Base-by-base conservation (phyloP, 2,329 filamentous ascomycete species). In the Fusarium foetens region DNA sequence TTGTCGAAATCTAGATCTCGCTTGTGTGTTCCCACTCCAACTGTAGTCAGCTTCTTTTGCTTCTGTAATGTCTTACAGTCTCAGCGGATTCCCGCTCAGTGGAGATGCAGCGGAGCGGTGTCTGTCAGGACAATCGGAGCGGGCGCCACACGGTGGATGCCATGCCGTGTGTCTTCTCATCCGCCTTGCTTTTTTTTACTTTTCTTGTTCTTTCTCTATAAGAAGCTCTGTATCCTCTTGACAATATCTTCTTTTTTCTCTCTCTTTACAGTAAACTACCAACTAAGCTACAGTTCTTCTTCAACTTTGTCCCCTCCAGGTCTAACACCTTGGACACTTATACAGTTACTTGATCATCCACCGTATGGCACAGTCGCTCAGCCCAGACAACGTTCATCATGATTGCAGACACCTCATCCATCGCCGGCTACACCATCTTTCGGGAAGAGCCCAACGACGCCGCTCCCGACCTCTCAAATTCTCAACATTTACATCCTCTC, bases 391-490 rank as follows among this genome's bases (percentile, higher is more conserved):
- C 84, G 82, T 73, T 83, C 77, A 82, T 58, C 77, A 83, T 83
- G 81, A 82, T 81, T 78, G 72, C 73, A 75, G 84, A 85, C 77
- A 84, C 82, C 67, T 79, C 79, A 68, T 81, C 81, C 70, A 82
- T 85, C 77, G 78, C 83, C 73, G 83, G 84, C 57, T 85, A 85
- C 79, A 83, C 82, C 66, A 83, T 85, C 69, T 83, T 80, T 76
- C 83, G 82, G 77, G 82, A 83, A 74, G 83, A 82, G 76, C 75
- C 79, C 77, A 80, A 73, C 77, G 80, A 79, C 67, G 77, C 78
- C 73, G 79, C 79, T 77, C 80, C 79, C 68, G 78, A 81, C 59
- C 69, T 77, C 53, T 75, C 79, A 67, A 78, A 77, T 60, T 75
- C 76, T 63, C 76, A 71, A 66, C 73, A 77, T 45, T 73, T 76